A percentile compares a stretch with the other conserved stretches of the same genome.
phyloP scores from a whole-genome alignment of 2,329 filamentous ascomycete genomes.

The Colletotrichum salicis region DNA sequence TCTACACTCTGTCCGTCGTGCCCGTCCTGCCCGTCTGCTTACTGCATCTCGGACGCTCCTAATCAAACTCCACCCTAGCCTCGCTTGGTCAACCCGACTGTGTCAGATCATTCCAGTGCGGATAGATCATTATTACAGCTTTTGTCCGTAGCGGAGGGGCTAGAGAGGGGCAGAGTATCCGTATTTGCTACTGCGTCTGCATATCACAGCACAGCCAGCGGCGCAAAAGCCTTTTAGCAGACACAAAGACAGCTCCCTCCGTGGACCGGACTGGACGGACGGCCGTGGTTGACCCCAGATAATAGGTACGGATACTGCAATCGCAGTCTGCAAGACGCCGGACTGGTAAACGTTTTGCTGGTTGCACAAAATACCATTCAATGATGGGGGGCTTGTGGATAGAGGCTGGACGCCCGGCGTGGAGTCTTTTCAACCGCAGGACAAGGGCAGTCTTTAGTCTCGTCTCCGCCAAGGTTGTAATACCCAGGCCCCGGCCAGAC shows the following conservation, averaged over 20 bases:
- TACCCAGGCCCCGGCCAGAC: constrained; percentile 16
- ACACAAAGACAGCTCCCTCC: constrained; percentile 6
- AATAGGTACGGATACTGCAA: neutral
- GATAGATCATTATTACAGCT: neutral
- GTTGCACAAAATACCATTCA: constrained; percentile 13
- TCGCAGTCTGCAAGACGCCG: neutral
- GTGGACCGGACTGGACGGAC: constrained; percentile 2
- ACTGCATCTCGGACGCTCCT: constrained; percentile 20
- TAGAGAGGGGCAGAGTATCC: constrained; percentile 16
- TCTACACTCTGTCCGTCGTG: constrained; percentile 7
- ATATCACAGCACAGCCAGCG: constrained; percentile 1
- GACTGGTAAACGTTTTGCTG: neutral
- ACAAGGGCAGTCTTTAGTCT: constrained; percentile 14
- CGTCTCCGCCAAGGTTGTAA: constrained; percentile 18
- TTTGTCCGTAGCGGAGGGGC: constrained; percentile 13
- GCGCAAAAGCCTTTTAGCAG: constrained; percentile 1
- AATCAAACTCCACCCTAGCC: constrained; percentile 7
- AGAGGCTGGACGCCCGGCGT: neutral
- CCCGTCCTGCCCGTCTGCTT: neutral
- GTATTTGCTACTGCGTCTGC: neutral
- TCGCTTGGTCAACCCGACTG: constrained; percentile 14
- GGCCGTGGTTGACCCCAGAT: constrained; percentile 7
- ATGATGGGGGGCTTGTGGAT: neutral
- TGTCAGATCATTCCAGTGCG: constrained; percentile 14
- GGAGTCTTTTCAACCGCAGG: constrained; percentile 5